These are phyloP conservation scores for Tetradesmus lagerheimii DNA, from an alignment of 139 green algal species.

Conservation along the genomic window DNA sequence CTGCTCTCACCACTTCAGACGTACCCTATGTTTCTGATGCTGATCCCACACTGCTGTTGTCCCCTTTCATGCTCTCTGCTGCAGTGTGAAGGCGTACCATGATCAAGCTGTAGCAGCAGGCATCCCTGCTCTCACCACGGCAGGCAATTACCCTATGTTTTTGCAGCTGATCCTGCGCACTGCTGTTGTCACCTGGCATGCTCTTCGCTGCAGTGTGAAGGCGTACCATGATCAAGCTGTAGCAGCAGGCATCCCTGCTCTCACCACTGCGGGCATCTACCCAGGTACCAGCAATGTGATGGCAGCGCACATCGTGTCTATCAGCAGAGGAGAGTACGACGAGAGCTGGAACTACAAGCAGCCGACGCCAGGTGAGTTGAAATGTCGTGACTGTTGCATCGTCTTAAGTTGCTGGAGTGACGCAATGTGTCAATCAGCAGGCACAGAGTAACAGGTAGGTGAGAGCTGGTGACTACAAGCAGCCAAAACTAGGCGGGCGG, in stretches of 20 bases:
- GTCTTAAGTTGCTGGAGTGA: too few species aligned
- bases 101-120: slow-evolving; percentile 76
- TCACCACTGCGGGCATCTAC: slow-evolving; percentile 93
- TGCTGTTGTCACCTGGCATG: background rate
- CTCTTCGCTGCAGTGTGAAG: slow-evolving; percentile 58
- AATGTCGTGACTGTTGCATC: too few species aligned
- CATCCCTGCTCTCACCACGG: slow-evolving; percentile 75
- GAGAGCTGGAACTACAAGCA: slow-evolving; percentile 64
- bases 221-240: slow-evolving; percentile 67
- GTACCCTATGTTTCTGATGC: too few species aligned
- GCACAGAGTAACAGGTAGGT: too few species aligned
- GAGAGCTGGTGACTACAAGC: too few species aligned
- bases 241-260: slow-evolving; percentile 86
- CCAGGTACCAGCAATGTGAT: slow-evolving; percentile 95
- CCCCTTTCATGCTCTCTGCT: background rate
- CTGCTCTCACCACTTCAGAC: background rate
- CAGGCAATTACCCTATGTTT: too few species aligned
- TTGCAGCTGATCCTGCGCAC: background rate
- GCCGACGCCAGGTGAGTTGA: slow-evolving; percentile 50
- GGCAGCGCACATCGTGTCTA: slow-evolving; percentile 90
- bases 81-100: slow-evolving; percentile 69
- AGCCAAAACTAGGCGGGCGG: too few species aligned
- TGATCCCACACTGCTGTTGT: too few species aligned
- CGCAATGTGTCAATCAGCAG: too few species aligned
- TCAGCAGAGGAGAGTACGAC: slow-evolving; percentile 73